Base-by-base conservation (phyloP, 108 stramenopile genomes). In the Ochromonas danica region DNA sequence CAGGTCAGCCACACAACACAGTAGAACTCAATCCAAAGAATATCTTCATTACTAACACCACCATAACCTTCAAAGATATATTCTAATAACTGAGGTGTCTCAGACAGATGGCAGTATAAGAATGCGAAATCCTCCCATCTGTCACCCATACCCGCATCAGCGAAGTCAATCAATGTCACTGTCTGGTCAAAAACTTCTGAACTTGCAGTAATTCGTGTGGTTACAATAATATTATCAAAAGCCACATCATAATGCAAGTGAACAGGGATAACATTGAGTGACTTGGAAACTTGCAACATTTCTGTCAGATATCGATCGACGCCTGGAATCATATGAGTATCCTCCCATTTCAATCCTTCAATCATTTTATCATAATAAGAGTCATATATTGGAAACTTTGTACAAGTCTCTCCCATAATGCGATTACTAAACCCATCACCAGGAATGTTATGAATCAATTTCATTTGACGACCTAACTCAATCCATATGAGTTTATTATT, bases 1-100 rank as follows among this genome's bases (percentile, higher is more conserved):
- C 51, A 57, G 17, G 51, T 57, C 51, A 57, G 22, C 51, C 51
- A 57, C 51, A 57, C 51, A 10, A 57, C 51, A 57, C 51, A 57
- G 22, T 57, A 57, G 22, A 57, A 57, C 51, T 57, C 51, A 57
- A 57, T 57, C 51, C 51, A 57, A 10, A 57, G 10, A 57, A 10
- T 10, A 57, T 57, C 51, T 57, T 57, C 51, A 10, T 17, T 10
- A 22, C 17, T 57, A 17, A 57, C 17, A 22, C 51, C 51, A 57
- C 51, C 51, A 22, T 57, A 57, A 22, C 51, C 51, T 17, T 10
- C 51, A 10, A 57, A 17, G 10, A 57, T 17, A 22, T 57, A 22
- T 22, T 57, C 51, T n/a, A n/a, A n/a, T 17, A 57, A 57, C 51
- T 57, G 51, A 10, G 51, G 51, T 17, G 51, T 57, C 10, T 57